phyloP scores from a whole-genome alignment of 2,329 filamentous ascomycete genomes.

The Colletotrichum sansevieriae region DNA sequence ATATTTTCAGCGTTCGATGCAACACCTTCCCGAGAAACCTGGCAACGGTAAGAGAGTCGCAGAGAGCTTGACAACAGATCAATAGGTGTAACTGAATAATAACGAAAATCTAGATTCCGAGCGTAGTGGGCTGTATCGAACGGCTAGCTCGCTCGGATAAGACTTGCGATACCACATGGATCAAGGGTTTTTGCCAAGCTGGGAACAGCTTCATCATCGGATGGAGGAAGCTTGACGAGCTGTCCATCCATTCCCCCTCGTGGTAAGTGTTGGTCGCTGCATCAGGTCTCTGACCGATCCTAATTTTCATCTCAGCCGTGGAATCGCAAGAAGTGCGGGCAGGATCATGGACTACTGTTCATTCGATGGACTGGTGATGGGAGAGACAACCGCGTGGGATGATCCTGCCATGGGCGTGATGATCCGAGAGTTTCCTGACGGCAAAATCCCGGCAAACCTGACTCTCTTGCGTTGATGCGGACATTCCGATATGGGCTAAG shows the following conservation, averaged over 20 bases:
- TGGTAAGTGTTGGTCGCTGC: not conserved
- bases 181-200: not conserved
- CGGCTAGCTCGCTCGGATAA: not conserved
- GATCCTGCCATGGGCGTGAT: constrained; percentile 12
- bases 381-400: constrained; percentile 13
- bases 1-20: constrained; percentile 1
- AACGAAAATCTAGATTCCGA: not conserved
- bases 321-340: constrained; percentile 8
- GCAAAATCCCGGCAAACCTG: not conserved
- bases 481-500: too few species aligned
- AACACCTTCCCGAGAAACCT: constrained; percentile 2
- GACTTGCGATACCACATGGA: not conserved
- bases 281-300: not conserved
- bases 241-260: constrained; percentile 10
- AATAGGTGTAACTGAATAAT: not conserved
- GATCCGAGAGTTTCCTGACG: constrained; percentile 21
- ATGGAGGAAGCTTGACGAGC: constrained; percentile 18
- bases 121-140: not conserved
- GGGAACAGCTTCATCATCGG: constrained; percentile 19
- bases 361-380: constrained; percentile 13
- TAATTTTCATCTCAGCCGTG: not conserved
- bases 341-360: constrained; percentile 24
- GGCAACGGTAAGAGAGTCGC: not conserved
- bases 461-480: not conserved
- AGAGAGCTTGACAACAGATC: too few species aligned